Percentiles rank a stretch among this genome's conserved stretches.
These are phyloP conservation scores for Skeletonema tropicum DNA, from an alignment of 108 stramenopile species.

Conservation along the genomic window DNA sequence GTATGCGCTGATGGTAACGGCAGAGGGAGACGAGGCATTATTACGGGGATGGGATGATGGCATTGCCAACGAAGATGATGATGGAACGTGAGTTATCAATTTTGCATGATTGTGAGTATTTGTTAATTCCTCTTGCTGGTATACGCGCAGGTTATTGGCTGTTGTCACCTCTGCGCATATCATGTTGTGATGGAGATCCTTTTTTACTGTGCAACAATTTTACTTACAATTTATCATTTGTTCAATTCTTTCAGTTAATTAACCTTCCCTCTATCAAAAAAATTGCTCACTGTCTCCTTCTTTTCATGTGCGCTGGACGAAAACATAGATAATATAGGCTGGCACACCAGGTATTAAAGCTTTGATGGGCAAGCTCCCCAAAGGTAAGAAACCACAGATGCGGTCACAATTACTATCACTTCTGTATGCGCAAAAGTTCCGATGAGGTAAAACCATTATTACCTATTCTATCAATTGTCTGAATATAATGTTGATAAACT, in stretches of 20 bases:
- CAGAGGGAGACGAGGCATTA: constrained; percentile 15
- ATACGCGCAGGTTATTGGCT: too few species aligned
- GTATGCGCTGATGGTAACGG: constrained; percentile 13
- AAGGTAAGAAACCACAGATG: not conserved
- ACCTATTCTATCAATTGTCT: constrained; percentile 26
- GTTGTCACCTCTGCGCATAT: not conserved
- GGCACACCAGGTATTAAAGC: not conserved
- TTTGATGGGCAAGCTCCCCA: not conserved
- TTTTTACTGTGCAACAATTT: too few species aligned
- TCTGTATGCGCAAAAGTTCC: not conserved
- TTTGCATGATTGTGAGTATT: constrained; percentile 13
- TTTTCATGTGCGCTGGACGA: not conserved
- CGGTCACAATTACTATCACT: not conserved
- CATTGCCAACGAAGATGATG: constrained; percentile 19
- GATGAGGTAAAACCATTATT: constrained; percentile 17
- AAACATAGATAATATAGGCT: not conserved
- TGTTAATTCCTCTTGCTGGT: not conserved
- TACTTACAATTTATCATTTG: not conserved
- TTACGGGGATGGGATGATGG: constrained; percentile 29
- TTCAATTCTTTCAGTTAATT: constrained; percentile 1
- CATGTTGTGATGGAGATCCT: not conserved
- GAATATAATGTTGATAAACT: constrained; percentile 22
- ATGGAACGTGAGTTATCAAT: constrained; percentile 26
- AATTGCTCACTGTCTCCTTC: not conserved
- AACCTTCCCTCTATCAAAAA: not conserved